Evolutionary conservation across 805 yeast genomes (phyloP), one percentile per base, ranked within the genome.

Genomic region (Kuraishia molischiana): DNA sequence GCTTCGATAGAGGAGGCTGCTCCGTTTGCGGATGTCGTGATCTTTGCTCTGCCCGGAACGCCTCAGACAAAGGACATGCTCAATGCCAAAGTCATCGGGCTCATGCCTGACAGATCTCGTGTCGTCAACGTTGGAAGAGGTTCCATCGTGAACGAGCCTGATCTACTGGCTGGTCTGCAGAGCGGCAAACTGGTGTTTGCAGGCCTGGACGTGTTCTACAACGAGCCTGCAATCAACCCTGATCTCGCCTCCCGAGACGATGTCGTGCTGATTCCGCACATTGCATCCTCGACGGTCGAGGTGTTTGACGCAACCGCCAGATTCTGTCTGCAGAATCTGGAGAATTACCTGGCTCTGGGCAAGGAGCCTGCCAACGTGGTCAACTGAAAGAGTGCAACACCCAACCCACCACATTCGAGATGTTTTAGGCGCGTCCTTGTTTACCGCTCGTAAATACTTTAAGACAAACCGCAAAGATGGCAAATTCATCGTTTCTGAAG

Each of bases 61-160:
- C 66, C 73, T 3, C 67, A 70, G 18, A 80, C 92, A 0, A 46
- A 59, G 9, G 67, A 77, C 48, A 52, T 82, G 42, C 57, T 83
- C 42, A 72, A 79, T 48, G 53, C 51, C 24, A 49, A 62, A 0
- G 52, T 78, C 1, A 62, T 84, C 18, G 54, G 57, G 6, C 46
- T 60, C 35, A 61, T 81, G 40, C 65, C 69, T 30, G 59, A 62
- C 30, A 79, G 83, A 1, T 67, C 79, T 5, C 64, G 84, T 37
- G 60, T 84, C 19, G 76, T 84, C 35, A 84, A 84, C 50, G 76
- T 84, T 31, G 94, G 94, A 2, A 64, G 95, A 42, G 95, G 94
- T 2, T 48, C 69, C 3, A 71, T 82, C 26, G 67, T 84, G 42
- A 76, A 82, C 46, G 86, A 79, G 47, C 64, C 69, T n/a, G 87